Percentiles rank a stretch among this genome's conserved stretches.
phyloP scores from a whole-genome alignment of 78 protist genomes.

The Paratrimastix pyriformis region DNA sequence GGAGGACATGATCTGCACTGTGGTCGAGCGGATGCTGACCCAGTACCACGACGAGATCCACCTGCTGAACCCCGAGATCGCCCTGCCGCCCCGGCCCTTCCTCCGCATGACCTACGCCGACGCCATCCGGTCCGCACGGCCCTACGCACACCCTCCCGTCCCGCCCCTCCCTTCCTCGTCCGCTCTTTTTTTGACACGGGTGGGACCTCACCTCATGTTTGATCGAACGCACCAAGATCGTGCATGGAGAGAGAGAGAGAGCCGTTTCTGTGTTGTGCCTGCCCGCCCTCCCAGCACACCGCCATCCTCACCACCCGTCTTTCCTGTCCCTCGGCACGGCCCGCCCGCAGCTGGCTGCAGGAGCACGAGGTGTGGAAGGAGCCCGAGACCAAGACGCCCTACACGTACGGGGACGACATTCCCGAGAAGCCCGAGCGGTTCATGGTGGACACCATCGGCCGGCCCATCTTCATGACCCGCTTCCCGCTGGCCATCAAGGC shows the following conservation, averaged over 20 bases:
- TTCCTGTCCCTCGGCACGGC: no score
- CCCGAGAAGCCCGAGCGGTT: conserved; percentile 85
- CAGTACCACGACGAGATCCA: conserved; percentile 30
- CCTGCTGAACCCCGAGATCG: conserved; percentile 54
- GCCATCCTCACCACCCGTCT: background rate
- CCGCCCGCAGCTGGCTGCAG: conserved; percentile 9
- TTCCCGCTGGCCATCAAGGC: conserved; percentile 88
- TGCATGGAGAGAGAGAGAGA: no score
- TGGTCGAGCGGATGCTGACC: conserved; percentile 32
- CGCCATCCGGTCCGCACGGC: conserved; percentile 54
- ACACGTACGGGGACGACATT: conserved; percentile 81
- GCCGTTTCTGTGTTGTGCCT: no score
- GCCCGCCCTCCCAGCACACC: no score
- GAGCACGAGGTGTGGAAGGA: conserved; percentile 9
- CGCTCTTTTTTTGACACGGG: background rate
- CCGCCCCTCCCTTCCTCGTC: background rate
- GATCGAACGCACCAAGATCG: no score
- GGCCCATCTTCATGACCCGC: conserved; percentile 69
- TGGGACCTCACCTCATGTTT: background rate
- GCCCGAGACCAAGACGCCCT: conserved; percentile 20
- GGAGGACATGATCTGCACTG: conserved; percentile 65
- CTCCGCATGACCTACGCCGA: conserved; percentile 70
- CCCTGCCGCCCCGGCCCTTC: conserved; percentile 73
- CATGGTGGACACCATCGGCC: conserved; percentile 80
- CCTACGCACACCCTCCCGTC: background rate